Evolutionary conservation across 2,329 filamentous ascomycete genomes (phyloP), one percentile per base, ranked within the genome.

Genomic region (Arthroderma sp.): DNA sequence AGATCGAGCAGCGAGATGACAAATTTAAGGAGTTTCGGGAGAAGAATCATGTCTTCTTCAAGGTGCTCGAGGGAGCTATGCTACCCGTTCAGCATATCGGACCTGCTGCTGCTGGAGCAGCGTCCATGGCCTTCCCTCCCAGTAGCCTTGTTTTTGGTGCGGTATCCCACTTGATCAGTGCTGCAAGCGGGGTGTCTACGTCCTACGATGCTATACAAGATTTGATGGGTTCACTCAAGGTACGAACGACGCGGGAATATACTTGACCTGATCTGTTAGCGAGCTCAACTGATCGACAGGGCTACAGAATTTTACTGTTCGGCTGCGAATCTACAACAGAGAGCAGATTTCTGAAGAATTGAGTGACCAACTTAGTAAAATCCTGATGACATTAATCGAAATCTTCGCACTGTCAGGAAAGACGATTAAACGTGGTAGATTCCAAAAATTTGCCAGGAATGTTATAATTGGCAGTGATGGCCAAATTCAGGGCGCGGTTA

Each of bases 141-240:
- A 60, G 63, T 2, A 57, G 65, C 39, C 55, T 57, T 29, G 64
- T 70, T 42, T 72, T 68, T 48, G 57, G 62, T 5, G 68, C 68
- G 9, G 31, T 43, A 5, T 29, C 28, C 28, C 37, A 5, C 44
- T 55, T 73, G 6, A 58, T 72, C 11, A 59, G 59, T 31, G 67
- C 68, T 6, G 70, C 68, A 1, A 62, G 63, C 15, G 63, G 69
- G 41, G 69, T 71, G 10, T 69, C 66, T 0, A 53, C 62, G 0
- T 60, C 61, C 5, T 72, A 72, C 40, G 66, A 72, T 50, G 61
- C 61, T 4, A 71, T 72, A 5, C 50, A 66, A 2, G 66, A 67
- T 39, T 52, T 72, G 27, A 67, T 72, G 52, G 60, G 60, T 7
- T 60, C 62, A 30, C 52, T 71, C 7, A 47, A 49, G 47, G 42